These are phyloP conservation scores for Coriolopsis trogii DNA, from an alignment of 1,284 basidiomycete genomes.

Conservation along the genomic window DNA sequence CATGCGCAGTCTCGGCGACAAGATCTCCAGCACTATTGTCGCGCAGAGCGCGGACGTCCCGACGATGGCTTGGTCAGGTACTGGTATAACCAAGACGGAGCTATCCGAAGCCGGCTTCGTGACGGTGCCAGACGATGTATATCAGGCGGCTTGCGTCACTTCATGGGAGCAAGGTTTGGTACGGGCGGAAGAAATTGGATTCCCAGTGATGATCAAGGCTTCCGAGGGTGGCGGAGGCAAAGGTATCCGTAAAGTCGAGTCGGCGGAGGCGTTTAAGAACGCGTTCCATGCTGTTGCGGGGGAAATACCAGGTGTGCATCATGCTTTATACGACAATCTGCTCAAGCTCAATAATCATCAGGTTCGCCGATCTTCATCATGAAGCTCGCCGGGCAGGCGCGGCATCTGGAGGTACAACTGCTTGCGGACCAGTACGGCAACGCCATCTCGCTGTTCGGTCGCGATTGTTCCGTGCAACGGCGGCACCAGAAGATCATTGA, in stretches of 20 bases:
- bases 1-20: constrained; percentile 99
- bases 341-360: constrained; percentile 35
- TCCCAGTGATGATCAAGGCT: constrained; percentile 99
- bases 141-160: constrained; percentile 89
- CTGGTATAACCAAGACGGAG: constrained; percentile 89
- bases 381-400: constrained; percentile 98
- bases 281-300: constrained; percentile 92
- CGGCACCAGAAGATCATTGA: constrained; percentile 99
- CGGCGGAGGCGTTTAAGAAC: constrained; percentile 88
- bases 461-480: constrained; percentile 99
- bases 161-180: constrained; percentile 88
- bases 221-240: constrained; percentile 99
- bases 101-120: constrained; percentile 91
- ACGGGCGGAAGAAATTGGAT: constrained; percentile 90
- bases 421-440: constrained; percentile 99
- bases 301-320: constrained; percentile 86
- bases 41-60: constrained; percentile 98
- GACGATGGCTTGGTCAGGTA: constrained; percentile 99
- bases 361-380: constrained; percentile 99
- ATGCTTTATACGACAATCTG: constrained; percentile 5
- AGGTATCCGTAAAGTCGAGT: constrained; percentile 94
- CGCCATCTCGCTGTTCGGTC: constrained; percentile 98
- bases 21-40: constrained; percentile 99
- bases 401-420: constrained; percentile 98
- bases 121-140: constrained; percentile 91